Base-by-base conservation (phyloP, 106 monocot species). In the Dendrobium chrysotoxum region DNA sequence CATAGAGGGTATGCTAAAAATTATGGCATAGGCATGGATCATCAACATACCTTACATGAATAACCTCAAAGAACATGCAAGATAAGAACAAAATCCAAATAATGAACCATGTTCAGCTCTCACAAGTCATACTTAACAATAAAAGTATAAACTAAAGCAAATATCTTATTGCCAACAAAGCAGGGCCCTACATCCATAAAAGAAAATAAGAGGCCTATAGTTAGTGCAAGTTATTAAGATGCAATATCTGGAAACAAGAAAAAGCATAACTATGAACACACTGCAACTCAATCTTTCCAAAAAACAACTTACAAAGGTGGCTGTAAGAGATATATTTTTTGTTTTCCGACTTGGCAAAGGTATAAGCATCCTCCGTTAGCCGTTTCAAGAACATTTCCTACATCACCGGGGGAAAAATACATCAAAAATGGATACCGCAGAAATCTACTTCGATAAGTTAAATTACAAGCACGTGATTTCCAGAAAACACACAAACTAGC, bases 381-480 rank as follows among this genome's bases (percentile, higher is more conserved):
- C 38, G 80, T 66, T 84, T 78, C 54, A 92, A 82, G 64, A 92
- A 92, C 82, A 89, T 61, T 80, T 92, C 89, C 92, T 92, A 81
- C 88, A 82, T 35, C 47, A 12, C 8, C 18, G n/a, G 39, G 39
- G 4, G 18, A 53, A 3, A 77, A 50, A 28, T 53, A 53, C 4
- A 47, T n/a, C 28, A 77, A 50, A 76, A 4, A 28, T 53, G 13
- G 23, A 17, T 45, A 28, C 17, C 15, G 21, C 75, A 41, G 9
- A 38, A 23, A 23, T 75, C 25, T 75, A 20, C 31, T 61, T 61
- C n/a, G n/a, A 61, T 2, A 7, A 61, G 61, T 70, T 70, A 7
- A 61, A 21, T 70, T 70, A 70, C 10, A 65, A 25, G 65, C 21
- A 25, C 65, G 6, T 7, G 15, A 25, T 65, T 65, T 65, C 7